These are phyloP conservation scores for Apiotrichum akiyoshidainum DNA, from an alignment of 1,284 basidiomycete species.

Conservation along the genomic window DNA sequence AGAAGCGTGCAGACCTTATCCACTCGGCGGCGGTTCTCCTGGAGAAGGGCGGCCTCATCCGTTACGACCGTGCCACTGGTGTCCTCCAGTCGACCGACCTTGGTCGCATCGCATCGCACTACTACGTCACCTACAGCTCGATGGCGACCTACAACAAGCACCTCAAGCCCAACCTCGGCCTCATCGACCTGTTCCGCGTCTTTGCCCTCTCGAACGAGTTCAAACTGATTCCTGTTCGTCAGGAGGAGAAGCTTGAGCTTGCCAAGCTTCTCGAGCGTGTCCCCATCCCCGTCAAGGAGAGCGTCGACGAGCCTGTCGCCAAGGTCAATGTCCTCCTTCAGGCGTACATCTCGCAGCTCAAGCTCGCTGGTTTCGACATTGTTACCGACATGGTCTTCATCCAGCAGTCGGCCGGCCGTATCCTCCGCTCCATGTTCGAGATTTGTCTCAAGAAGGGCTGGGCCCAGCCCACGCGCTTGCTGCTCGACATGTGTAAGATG, in stretches of 20 bases:
- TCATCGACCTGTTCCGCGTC: conserved; percentile 89
- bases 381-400: conserved; percentile 99
- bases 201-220: conserved; percentile 98
- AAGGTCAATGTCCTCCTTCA: conserved; percentile 98
- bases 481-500: conserved; percentile 96
- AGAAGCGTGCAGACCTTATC: conserved; percentile 89
- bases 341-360: conserved; percentile 91
- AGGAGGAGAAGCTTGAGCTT: conserved; percentile 84
- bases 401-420: conserved; percentile 86
- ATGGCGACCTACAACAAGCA: conserved; percentile 98
- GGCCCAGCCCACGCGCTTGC: conserved; percentile 87
- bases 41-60: conserved; percentile 90
- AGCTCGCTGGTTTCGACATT: conserved; percentile 91
- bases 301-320: conserved; percentile 90
- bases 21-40: conserved; percentile 91
- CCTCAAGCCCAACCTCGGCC: conserved; percentile 78
- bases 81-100: conserved; percentile 88
- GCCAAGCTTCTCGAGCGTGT: conserved; percentile 92
- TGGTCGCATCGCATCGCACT: conserved; percentile 92
- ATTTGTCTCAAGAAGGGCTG: conserved; percentile 98
- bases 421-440: conserved; percentile 95
- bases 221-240: conserved; percentile 82
- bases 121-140: conserved; percentile 92
- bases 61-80: conserved; percentile 87
- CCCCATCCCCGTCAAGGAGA: conserved; percentile 95